Evolutionary conservation across 768 basidiomycete species (phyloP).

Genomic region (Boletus sensibilis): DNA sequence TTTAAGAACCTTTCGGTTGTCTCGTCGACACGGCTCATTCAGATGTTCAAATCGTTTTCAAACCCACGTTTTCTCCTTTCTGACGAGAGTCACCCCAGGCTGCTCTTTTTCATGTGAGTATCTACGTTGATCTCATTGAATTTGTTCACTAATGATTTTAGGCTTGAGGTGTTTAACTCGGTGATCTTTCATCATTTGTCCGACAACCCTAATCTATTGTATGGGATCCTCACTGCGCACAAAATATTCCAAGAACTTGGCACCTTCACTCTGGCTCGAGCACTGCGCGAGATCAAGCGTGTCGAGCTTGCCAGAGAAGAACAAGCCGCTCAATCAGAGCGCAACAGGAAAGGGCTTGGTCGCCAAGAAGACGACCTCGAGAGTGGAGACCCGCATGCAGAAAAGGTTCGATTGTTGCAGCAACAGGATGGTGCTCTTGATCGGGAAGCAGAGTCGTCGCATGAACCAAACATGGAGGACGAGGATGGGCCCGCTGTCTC

Average conservation of each 20-base stretch:
- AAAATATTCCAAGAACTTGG: slow-evolving; percentile 87
- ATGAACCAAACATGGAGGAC: slow-evolving; percentile 5
- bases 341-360: slow-evolving; percentile 18
- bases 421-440: slow-evolving; percentile 42
- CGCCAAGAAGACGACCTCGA: slow-evolving; percentile 26
- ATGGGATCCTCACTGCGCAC: slow-evolving; percentile 81
- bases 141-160: slow-evolving; percentile 27
- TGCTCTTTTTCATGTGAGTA: slow-evolving; percentile 86
- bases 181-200: slow-evolving; percentile 74
- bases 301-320: slow-evolving; percentile 73
- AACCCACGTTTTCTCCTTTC: slow-evolving; percentile 85
- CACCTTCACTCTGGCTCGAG: slow-evolving; percentile 86
- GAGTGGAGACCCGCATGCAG: slow-evolving; percentile 37
- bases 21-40: slow-evolving; percentile 79
- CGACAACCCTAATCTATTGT: slow-evolving; percentile 86
- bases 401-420: slow-evolving; percentile 67
- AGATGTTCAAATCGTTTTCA: slow-evolving; percentile 89
- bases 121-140: not conserved
- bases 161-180: slow-evolving; percentile 90
- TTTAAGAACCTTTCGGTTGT: slow-evolving; percentile 78
- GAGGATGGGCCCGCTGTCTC: slow-evolving; percentile 21
- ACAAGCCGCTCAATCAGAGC: slow-evolving; percentile 39
- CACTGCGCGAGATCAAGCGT: slow-evolving; percentile 80
- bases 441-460: slow-evolving; percentile 25
- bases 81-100: slow-evolving; percentile 92